Evolutionary conservation across 257 asterid species (phyloP).

Genomic region (Verbascum thapsus): DNA sequence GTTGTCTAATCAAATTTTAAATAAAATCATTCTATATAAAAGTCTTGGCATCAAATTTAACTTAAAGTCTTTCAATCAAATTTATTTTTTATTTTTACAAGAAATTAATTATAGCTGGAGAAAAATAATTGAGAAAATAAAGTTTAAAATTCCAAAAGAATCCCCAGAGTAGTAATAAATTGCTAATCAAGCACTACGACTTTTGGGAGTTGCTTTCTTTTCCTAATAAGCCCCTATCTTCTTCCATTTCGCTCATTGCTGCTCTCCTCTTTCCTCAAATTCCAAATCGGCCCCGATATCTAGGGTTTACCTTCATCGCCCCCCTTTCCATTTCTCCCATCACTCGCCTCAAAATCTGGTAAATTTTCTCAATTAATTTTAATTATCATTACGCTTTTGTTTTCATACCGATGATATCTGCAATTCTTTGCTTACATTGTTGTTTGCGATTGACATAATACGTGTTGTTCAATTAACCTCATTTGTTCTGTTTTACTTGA

Average conservation of each 20-base stretch:
- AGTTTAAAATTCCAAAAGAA: background rate
- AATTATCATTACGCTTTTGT: background rate
- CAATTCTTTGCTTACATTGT: conserved; percentile 5
- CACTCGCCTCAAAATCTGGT: conserved; percentile 46
- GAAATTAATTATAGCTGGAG: too few species aligned
- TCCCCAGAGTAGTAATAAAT: background rate
- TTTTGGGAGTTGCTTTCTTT: background rate
- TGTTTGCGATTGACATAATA: background rate
- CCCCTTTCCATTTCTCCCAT: conserved; percentile 25
- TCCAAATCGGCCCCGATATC: conserved; percentile 53
- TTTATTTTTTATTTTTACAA: too few species aligned
- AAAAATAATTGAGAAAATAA: too few species aligned
- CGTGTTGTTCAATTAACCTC: background rate
- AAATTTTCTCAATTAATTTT: conserved; percentile 22
- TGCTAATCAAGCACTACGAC: too few species aligned
- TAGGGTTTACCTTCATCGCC: conserved; percentile 59
- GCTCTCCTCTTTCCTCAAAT: conserved; percentile 40
- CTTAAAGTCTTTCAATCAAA: too few species aligned
- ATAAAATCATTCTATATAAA: too few species aligned
- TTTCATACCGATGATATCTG: conserved; percentile 19
- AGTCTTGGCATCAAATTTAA: too few species aligned
- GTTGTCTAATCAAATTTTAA: too few species aligned
- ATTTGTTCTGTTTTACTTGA: conserved; percentile 4
- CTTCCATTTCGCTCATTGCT: conserved; percentile 3
- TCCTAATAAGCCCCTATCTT: background rate